Evolutionary conservation across 352 stramenopile genomes (phyloP).

Genomic region (Thraustotheca clavata): DNA sequence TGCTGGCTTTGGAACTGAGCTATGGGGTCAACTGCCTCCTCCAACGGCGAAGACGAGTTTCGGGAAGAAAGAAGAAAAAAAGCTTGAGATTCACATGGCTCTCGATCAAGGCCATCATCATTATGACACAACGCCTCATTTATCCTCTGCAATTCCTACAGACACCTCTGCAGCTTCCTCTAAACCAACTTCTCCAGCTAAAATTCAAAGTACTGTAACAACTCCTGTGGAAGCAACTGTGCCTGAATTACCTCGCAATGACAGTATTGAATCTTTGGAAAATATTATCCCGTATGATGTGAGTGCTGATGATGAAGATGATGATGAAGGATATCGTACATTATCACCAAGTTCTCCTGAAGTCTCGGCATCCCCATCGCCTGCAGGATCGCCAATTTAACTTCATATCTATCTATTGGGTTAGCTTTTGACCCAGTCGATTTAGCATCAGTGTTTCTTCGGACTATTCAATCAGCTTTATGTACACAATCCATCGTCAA

Average conservation of each 20-base stretch:
- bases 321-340: slow-evolving; percentile 19
- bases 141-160: not conserved
- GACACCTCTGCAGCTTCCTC: not conserved
- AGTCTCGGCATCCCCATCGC: slow-evolving; percentile 13
- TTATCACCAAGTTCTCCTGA: slow-evolving; percentile 15
- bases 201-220: not conserved
- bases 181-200: not conserved
- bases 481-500: not conserved
- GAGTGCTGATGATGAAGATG: slow-evolving; percentile 16
- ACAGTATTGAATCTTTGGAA: not conserved
- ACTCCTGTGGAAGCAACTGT: not conserved
- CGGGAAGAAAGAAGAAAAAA: slow-evolving; percentile 12
- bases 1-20: not conserved
- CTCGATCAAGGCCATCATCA: slow-evolving; percentile 2
- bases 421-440: slow-evolving; percentile 13
- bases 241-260: not conserved
- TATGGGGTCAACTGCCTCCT: slow-evolving; percentile 17
- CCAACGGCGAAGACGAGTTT: not conserved
- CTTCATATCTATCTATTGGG: slow-evolving; percentile 5
- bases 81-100: not conserved
- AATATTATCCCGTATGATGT: not conserved
- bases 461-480: not conserved
- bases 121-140: not conserved
- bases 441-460: slow-evolving; percentile 13
- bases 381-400: slow-evolving; percentile 6